A percentile compares a stretch with the other conserved stretches of the same genome.
Conservation (phyloP, 805 yeast genomes). For the Wickerhamiella occidentalis region DNA sequence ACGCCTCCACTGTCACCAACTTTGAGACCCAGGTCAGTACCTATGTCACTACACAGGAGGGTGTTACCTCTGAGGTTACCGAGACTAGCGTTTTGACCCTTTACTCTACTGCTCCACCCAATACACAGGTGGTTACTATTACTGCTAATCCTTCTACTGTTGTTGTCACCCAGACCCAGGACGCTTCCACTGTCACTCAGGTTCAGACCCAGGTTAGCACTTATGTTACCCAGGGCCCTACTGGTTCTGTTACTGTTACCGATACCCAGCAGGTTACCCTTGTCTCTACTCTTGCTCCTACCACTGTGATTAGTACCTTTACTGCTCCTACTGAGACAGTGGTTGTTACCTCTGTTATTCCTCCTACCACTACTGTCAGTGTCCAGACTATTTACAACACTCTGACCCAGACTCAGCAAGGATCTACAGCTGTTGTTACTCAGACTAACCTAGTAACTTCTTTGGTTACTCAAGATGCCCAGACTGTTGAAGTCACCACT, state of each 20-base stretch:
- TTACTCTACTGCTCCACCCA: background rate
- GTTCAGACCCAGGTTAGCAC: background rate
- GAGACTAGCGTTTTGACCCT: background rate
- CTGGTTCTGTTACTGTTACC: background rate
- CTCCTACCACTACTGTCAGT: background rate
- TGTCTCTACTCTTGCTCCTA: background rate
- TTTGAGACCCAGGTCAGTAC: background rate
- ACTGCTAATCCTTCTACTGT: constrained; percentile 1
- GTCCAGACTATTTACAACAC: background rate
- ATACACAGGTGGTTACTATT: background rate
- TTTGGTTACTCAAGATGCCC: background rate
- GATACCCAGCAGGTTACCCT: background rate
- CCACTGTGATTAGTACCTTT: background rate
- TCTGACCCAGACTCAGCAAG: background rate
- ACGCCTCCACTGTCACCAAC: constrained; percentile 4
- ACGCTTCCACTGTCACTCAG: constrained; percentile 4
- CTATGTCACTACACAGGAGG: background rate
- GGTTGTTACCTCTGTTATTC: background rate
- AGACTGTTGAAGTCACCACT: constrained; percentile 7
- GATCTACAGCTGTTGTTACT: constrained; percentile 1
- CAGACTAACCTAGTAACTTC: background rate
- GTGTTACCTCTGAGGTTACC: background rate
- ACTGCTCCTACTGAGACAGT: background rate
- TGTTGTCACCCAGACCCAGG: background rate
- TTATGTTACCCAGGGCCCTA: background rate